Evolutionary conservation across 83 land plant genomes (phyloP).

Genomic region (Diphasiastrum complanatum): DNA sequence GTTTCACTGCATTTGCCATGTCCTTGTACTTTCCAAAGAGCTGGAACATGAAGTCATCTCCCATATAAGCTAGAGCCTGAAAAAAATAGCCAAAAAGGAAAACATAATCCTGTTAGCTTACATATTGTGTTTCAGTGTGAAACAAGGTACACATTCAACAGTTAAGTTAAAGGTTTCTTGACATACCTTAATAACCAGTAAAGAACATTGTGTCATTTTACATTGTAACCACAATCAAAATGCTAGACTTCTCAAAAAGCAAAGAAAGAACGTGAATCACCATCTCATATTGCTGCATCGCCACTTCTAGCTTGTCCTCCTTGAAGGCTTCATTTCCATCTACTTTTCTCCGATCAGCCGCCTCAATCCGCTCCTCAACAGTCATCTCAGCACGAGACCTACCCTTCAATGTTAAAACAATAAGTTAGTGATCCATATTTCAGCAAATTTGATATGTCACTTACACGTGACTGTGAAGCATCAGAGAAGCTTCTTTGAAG

Average conservation of each 20-base stretch:
- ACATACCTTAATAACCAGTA: neutral
- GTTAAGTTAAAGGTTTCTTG: neutral
- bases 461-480: neutral
- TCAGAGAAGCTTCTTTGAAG: no score
- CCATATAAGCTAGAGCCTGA: slow-evolving; percentile 96
- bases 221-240: neutral
- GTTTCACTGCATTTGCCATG: slow-evolving; percentile 94
- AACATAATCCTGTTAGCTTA: neutral
- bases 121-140: no score
- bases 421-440: no score
- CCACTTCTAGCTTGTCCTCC: slow-evolving; percentile 78
- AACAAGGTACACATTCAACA: slow-evolving; percentile 1
- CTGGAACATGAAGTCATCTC: slow-evolving; percentile 99
- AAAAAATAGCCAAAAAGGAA: slow-evolving; percentile 7
- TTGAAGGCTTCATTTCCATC: slow-evolving; percentile 82
- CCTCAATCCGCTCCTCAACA: slow-evolving; percentile 92
- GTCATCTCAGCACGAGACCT: slow-evolving; percentile 93
- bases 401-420: slow-evolving; percentile 69
- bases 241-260: neutral
- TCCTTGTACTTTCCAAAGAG: slow-evolving; percentile 95
- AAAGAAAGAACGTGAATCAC: slow-evolving; percentile 24
- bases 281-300: slow-evolving; percentile 98
- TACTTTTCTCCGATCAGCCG: slow-evolving; percentile 80
- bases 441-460: neutral
- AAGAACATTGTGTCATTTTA: neutral